Conservation (phyloP, 176 grass and related monocot species). For the Juncus effusus region DNA sequence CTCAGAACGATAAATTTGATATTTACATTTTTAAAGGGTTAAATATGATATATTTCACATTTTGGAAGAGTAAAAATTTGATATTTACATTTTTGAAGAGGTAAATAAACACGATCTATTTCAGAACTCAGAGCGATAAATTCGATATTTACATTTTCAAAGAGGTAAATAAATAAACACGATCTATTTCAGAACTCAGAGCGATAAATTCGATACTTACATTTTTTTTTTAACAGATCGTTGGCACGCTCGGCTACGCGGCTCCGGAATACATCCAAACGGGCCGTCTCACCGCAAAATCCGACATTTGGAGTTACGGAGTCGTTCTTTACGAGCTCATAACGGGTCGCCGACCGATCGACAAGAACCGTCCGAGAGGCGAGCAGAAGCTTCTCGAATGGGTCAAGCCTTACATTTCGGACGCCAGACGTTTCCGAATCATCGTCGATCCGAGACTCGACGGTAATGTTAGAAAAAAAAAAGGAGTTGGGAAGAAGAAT, state of each 20-base stretch:
- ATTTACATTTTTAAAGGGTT: no score
- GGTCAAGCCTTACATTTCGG: constrained; percentile 81
- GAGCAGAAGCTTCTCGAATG: constrained; percentile 95
- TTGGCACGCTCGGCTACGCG: constrained; percentile 87
- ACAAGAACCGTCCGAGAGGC: constrained; percentile 71
- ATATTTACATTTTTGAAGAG: background rate
- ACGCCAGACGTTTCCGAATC: constrained; percentile 57
- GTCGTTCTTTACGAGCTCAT: constrained; percentile 97
- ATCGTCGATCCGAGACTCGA: constrained; percentile 72
- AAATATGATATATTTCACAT: no score
- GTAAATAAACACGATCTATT: background rate
- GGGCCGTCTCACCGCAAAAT: constrained; percentile 78
- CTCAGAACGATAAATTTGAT: background rate
- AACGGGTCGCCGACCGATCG: constrained; percentile 73
- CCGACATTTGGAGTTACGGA: constrained; percentile 88
- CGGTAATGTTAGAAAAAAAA: background rate
- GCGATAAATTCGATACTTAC: constrained; percentile 1
- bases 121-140: background rate
- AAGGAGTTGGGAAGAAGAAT: no score
- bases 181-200: background rate
- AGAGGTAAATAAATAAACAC: constrained; percentile 1
- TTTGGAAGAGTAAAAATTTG: no score
- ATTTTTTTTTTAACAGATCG: constrained; percentile 43
- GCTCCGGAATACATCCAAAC: constrained; percentile 93
- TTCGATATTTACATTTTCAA: background rate